Percentiles rank a stretch among this genome's conserved stretches.
Evolutionary conservation across 2,329 filamentous ascomycete genomes (phyloP).

Genomic region (Thelonectria olida): DNA sequence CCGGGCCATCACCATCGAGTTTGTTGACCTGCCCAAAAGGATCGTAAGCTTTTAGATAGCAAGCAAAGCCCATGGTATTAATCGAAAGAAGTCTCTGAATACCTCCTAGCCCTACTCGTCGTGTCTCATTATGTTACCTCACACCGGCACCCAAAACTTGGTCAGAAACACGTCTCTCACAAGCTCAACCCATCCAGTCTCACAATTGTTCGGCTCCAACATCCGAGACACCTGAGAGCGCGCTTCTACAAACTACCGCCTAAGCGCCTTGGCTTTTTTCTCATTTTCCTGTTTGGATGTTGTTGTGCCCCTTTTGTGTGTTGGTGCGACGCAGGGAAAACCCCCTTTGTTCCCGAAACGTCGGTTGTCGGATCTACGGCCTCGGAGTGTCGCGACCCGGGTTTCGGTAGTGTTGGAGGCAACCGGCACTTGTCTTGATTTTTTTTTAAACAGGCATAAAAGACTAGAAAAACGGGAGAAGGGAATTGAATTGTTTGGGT

Average conservation of each 20-base stretch:
- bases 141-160: slow-evolving; percentile 3
- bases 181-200: not conserved
- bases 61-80: slow-evolving; percentile 2
- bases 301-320: not conserved
- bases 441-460: not conserved
- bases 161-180: not conserved
- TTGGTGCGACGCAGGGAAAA: not conserved
- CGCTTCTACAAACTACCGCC: not conserved
- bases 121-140: not conserved
- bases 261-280: not conserved
- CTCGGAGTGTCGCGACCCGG: not conserved
- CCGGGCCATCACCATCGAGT: not conserved
- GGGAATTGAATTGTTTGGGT: no score
- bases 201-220: not conserved
- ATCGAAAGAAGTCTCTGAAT: not conserved
- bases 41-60: not conserved
- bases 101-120: not conserved
- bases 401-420: slow-evolving; percentile 13
- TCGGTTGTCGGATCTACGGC: slow-evolving; percentile 15
- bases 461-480: not conserved
- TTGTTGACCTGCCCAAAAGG: not conserved
- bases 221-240: not conserved
- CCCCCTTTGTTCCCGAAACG: slow-evolving; percentile 15
- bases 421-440: not conserved
- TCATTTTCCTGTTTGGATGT: not conserved